Evolutionary conservation across 1,284 basidiomycete genomes (phyloP), one percentile per base, ranked within the genome.

Genomic region (Trichosporon sp.): DNA sequence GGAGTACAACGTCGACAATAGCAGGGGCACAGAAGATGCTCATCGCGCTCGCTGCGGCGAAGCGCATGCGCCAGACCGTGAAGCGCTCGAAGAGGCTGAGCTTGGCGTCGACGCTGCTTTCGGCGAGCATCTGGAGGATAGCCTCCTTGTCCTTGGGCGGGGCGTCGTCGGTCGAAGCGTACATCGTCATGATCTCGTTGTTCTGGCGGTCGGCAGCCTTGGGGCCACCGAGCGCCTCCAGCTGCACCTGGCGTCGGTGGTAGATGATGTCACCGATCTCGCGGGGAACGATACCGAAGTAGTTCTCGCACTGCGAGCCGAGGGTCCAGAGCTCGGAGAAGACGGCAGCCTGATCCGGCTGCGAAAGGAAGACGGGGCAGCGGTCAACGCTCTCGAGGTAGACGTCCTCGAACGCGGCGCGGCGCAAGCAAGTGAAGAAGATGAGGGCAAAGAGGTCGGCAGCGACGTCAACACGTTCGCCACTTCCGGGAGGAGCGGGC

Each of bases 141-240:
- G 37, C 58, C n/a, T 63, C 58, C 37, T 56, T 56, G 29, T 13
- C 44, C 27, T 37, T 19, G 1, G 27, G 29, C 4, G 58, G 58
- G 4, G 29, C 40, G n/a, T 36, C 52, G 36, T 63, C 62, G 2
- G 58, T 59, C 23, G 32, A 37, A 1, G 58, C 49, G 23, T 63
- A 63, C 62, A 63, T 56, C n/a, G 62, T 63, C 62, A 63, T 63
- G 52, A 63, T 63, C 58, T 63, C 62, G 58, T 63, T 63, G 52
- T n/a, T 44, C 23, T 44, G 21, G 27, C 62, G 49, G 23, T 63
- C 62, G 1, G 27, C 29, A 7, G 52, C 49, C 14, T n/a, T 59
- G 0, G 62, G 62, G 0, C 52, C 58, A 2, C 62, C 62, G 14
- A 63, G 49, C 10, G 58, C 52, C 11, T 56, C 62, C 23, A 63